Evolutionary conservation across 768 basidiomycete genomes (phyloP), one percentile per base, ranked within the genome.

Genomic region (Daedaleopsis sinensis): DNA sequence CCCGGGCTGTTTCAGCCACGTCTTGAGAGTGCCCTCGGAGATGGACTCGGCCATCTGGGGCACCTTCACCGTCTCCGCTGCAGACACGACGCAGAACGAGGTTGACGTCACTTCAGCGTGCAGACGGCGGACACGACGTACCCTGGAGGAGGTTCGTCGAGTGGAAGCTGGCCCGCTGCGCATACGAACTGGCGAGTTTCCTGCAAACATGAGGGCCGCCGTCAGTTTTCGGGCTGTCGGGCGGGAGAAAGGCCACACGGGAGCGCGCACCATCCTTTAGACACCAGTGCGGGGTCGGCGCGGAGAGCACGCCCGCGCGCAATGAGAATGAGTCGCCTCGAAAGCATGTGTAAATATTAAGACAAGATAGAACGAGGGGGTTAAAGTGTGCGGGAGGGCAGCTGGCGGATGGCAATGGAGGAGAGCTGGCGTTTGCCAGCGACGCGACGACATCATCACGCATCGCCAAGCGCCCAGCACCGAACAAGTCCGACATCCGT

Each of bases 11-110:
- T 98, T 98, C 67, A 84, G 81, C 94, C 94, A 99, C 27, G 91
- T 82, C 78, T 95, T 97, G 54, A 99, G 81, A 5, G 96, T 98
- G 38, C 96, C 96, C 75, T 99, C 96, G 39, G 93, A 93, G 76
- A 98, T 98, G 63, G 96, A 98, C 74, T 98, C 96, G 27, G 96
- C 93, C 94, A 98, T 96, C 75, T 94, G 91, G 18, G 95, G 95
- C 42, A 98, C 95, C 79, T 96, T 94, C 65, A 98, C 84, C 57
- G 89, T 93, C 78, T 96, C 91, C 59, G 87, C 90, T 91, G 63
- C n/a, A 66, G 16, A 35, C 24, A 57, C 36, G 39, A 51, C 52
- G 54, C 24, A 32, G 56, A 57, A 35, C 52, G 50, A 57, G n/a
- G 53, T 57, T 64, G 67, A 67, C 64, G 67, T 70, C 62, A 61